Base-by-base conservation (phyloP, 176 grass and related monocot genomes). In the Zea luxurians region DNA sequence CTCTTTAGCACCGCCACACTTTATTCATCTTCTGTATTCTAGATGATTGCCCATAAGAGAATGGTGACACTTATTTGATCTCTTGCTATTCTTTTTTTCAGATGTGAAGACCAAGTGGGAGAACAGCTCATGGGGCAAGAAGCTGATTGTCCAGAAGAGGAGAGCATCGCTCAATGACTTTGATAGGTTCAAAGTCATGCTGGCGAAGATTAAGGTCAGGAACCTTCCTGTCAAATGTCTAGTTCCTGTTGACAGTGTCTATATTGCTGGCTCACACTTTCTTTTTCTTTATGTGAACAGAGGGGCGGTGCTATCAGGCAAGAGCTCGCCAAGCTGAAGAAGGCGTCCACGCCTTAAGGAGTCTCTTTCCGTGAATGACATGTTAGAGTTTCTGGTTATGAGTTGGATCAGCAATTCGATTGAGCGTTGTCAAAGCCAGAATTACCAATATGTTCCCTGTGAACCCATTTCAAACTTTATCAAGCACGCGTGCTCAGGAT, bases 101-200 rank as follows among this genome's bases (percentile, higher is more conserved):
- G 96, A 99, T 89, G 96, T 99, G 58, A 99, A 96, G 44, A 86
- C 64, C 71, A 99, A 96, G 76, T 99, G 96, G 96, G 96, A 99
- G 61, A 96, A 89, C 9, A 99, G 96, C 69, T 96, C 92, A 4
- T 99, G 96, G 96, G 96, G 96, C 64, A 99, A 85, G 83, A 99
- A 99, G 76, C 59, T 99, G 21, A 91, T 99, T 70, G 96, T 99
- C 27, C 96, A 99, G 96, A 87, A 93, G 81, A 99, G 82, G 88
- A 95, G 96, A 73, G 92, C 96, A 52, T 48, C 96, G 0, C 92
- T 99, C 37, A 96, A 40, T 75, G 95, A 98, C 60, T 92, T 98
- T 40, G 89, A 98, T 69, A 89, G 91, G 87, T 98, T 94, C 89
- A 98, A 98, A 82, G 91, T 98, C 61, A 94, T 98, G 95, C 69